These are phyloP conservation scores for Venturia pyrina DNA, from an alignment of 2,329 filamentous ascomycete genomes.

Conservation along the genomic window DNA sequence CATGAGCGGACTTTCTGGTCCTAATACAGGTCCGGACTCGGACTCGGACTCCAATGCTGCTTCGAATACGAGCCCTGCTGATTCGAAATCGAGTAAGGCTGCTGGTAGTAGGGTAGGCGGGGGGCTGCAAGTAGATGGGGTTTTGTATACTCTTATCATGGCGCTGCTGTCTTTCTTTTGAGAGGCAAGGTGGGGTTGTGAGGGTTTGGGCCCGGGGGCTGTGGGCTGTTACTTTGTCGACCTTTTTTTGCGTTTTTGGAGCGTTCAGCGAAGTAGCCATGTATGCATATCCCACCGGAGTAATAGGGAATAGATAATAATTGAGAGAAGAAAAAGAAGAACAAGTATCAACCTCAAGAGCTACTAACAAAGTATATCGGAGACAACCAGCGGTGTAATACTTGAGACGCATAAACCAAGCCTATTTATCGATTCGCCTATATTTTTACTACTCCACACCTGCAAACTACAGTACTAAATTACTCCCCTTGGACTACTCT, in stretches of 20 bases:
- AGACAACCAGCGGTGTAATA: too few relatives aligned
- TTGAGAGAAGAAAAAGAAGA: too few relatives aligned
- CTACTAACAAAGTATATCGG: too few relatives aligned
- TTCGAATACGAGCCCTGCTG: background rate
- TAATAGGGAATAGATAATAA: too few relatives aligned
- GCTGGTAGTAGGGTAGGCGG: background rate
- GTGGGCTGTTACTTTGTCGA: background rate
- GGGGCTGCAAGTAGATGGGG: background rate
- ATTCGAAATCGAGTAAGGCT: background rate
- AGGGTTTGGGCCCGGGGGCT: background rate
- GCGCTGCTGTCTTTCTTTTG: background rate
- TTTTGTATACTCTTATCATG: background rate
- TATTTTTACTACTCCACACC: too few relatives aligned
- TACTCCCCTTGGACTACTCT: too few relatives aligned
- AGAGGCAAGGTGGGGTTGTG: background rate
- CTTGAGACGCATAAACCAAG: too few relatives aligned
- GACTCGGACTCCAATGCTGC: background rate
- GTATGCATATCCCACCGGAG: background rate
- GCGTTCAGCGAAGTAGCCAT: background rate
- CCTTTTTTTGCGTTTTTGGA: background rate
- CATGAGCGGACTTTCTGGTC: background rate
- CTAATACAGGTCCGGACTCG: background rate
- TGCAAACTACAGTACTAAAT: too few relatives aligned
- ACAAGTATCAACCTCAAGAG: too few relatives aligned
- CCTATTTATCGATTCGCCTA: too few relatives aligned